Percentiles rank a stretch among this genome's conserved stretches.
Evolutionary conservation across 129 eudicot species (phyloP).

Genomic region (Helianthus tuberosus): DNA sequence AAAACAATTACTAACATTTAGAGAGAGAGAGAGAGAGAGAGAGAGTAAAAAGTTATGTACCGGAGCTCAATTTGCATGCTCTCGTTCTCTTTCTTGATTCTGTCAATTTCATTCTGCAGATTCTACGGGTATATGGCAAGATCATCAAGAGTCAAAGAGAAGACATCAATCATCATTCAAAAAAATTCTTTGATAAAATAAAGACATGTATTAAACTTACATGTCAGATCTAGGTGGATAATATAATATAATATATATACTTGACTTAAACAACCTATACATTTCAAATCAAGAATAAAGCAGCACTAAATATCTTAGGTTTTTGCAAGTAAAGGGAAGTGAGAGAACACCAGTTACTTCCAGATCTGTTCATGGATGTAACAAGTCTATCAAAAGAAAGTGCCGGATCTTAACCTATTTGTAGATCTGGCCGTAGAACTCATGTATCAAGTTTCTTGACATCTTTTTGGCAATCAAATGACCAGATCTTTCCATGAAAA

Average conservation of each 20-base stretch:
- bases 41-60: slow-evolving; percentile 28
- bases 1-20: neutral
- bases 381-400: slow-evolving; percentile 45
- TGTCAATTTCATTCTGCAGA: slow-evolving; percentile 79
- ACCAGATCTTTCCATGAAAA: slow-evolving; percentile 33
- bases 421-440: slow-evolving; percentile 67
- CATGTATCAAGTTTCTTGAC: slow-evolving; percentile 44
- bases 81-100: slow-evolving; percentile 91
- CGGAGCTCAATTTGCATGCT: slow-evolving; percentile 91
- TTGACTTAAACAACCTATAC: no score
- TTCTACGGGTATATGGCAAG: slow-evolving; percentile 38
- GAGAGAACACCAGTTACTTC: slow-evolving; percentile 46
- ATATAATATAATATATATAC: no score
- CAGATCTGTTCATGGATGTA: slow-evolving; percentile 78
- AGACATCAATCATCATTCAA: slow-evolving; percentile 29
- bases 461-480: slow-evolving; percentile 51
- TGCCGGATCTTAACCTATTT: slow-evolving; percentile 48
- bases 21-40: neutral
- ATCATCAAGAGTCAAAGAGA: neutral
- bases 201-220: neutral
- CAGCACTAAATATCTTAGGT: slow-evolving; percentile 21
- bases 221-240: neutral
- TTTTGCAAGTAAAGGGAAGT: slow-evolving; percentile 59
- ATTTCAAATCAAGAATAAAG: slow-evolving; percentile 13
- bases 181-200: neutral